These are phyloP conservation scores for Lithohypha guttulata DNA, from an alignment of 2,329 filamentous ascomycete genomes.

Conservation along the genomic window DNA sequence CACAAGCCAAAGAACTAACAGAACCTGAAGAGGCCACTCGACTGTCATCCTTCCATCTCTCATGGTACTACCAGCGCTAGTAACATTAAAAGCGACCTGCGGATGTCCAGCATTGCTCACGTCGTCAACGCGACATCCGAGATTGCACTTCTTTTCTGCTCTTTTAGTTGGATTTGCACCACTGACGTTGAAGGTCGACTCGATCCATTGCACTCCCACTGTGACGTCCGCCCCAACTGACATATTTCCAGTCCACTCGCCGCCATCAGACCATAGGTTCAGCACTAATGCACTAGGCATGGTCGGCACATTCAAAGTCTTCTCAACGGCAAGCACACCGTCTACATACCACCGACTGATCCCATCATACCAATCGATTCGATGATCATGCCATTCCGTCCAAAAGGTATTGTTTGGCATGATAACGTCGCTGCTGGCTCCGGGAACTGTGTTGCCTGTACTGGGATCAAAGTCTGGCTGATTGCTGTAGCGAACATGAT, in stretches of 20 bases:
- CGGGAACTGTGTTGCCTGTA: constrained; percentile 26
- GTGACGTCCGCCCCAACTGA: constrained; percentile 27
- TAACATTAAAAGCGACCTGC: background rate
- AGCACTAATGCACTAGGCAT: constrained; percentile 29
- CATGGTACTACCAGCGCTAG: background rate
- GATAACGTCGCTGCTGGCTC: constrained; percentile 24
- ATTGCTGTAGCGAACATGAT: constrained; percentile 34
- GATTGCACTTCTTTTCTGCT: background rate
- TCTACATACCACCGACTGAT: constrained; percentile 31
- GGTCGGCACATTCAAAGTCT: constrained; percentile 28
- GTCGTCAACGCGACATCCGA: background rate
- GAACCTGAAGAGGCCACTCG: background rate
- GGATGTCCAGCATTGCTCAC: background rate
- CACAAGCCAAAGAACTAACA: too few relatives aligned
- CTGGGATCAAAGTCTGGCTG: constrained; percentile 32
- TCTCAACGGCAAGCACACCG: constrained; percentile 23
- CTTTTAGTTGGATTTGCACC: background rate
- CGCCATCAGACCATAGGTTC: constrained; percentile 36
- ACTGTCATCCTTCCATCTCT: background rate
- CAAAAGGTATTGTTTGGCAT: constrained; percentile 25
- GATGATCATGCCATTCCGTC: constrained; percentile 32
- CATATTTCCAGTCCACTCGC: constrained; percentile 33
- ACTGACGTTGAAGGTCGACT: constrained; percentile 30
- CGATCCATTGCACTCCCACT: constrained; percentile 33
- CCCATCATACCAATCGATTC: constrained; percentile 31